phyloP scores from a whole-genome alignment of 768 basidiomycete species.

The Tephrocybe sp. region DNA sequence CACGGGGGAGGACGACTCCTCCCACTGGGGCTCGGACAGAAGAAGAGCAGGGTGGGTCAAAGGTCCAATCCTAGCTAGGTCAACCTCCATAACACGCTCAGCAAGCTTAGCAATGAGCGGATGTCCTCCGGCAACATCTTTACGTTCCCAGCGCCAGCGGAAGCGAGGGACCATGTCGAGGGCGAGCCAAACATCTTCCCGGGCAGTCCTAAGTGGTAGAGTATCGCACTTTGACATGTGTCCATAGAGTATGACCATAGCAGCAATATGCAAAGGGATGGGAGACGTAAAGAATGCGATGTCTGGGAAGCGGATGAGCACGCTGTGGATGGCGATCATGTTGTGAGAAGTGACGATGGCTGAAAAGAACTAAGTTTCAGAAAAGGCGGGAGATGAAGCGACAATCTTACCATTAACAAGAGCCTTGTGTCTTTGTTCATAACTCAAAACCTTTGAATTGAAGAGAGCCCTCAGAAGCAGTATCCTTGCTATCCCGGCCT shows the following conservation, averaged over 20 bases:
- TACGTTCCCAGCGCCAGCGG: slow-evolving; percentile 91
- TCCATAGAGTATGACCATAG: slow-evolving; percentile 88
- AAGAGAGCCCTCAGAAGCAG: slow-evolving; percentile 77
- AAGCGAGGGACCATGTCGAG: slow-evolving; percentile 86
- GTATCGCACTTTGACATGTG: slow-evolving; percentile 78
- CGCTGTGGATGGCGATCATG: slow-evolving; percentile 79
- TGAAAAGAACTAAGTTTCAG: slow-evolving; percentile 21
- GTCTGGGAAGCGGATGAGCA: slow-evolving; percentile 81
- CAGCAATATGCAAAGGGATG: slow-evolving; percentile 84
- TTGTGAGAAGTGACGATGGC: slow-evolving; percentile 88
- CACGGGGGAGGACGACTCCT: slow-evolving; percentile 38
- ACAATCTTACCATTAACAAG: slow-evolving; percentile 66
- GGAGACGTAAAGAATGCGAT: slow-evolving; percentile 88
- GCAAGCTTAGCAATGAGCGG: slow-evolving; percentile 84
- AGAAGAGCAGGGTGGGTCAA: slow-evolving; percentile 43
- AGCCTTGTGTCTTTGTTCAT: slow-evolving; percentile 63
- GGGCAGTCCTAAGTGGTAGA: slow-evolving; percentile 58
- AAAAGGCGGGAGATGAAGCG: background rate
- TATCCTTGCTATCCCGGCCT: slow-evolving; percentile 79
- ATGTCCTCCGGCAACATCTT: slow-evolving; percentile 74
- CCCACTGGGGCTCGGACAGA: slow-evolving; percentile 53
- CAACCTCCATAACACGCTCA: slow-evolving; percentile 73
- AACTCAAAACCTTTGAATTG: slow-evolving; percentile 69
- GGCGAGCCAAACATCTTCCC: slow-evolving; percentile 85
- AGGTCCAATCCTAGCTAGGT: slow-evolving; percentile 59